These are phyloP conservation scores for Melanomma pulvis-pyrius DNA, from an alignment of 495 filamentous ascomycete species.

Conservation along the genomic window DNA sequence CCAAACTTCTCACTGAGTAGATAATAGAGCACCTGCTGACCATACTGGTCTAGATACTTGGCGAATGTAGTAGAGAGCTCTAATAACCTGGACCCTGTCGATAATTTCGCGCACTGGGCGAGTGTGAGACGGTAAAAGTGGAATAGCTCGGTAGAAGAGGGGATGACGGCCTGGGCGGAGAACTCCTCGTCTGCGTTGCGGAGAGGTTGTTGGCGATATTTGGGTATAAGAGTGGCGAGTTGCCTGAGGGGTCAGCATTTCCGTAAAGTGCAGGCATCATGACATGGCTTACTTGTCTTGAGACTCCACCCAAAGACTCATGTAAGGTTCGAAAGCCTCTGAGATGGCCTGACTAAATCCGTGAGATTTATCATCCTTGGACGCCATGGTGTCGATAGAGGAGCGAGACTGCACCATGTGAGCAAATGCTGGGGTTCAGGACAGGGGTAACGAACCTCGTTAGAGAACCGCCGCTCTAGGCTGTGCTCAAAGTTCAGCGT, in stretches of 20 bases:
- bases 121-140: conserved; percentile 91
- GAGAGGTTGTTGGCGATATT: conserved; percentile 82
- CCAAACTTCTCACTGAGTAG: conserved; percentile 66
- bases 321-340: conserved; percentile 94
- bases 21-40: conserved; percentile 84
- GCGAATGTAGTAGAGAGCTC: conserved; percentile 84
- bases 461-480: conserved; percentile 80
- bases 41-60: conserved; percentile 94
- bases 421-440: conserved; percentile 5
- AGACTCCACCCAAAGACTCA: conserved; percentile 95
- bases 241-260: conserved; percentile 50
- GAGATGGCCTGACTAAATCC: conserved; percentile 92
- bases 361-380: conserved; percentile 72
- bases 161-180: conserved; percentile 81
- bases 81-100: conserved; percentile 80
- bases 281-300: conserved; percentile 69
- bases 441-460: conserved; percentile 50
- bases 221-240: conserved; percentile 80
- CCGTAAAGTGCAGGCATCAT: background rate
- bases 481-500: conserved; percentile 96
- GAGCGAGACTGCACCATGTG: conserved; percentile 58
- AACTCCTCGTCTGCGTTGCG: conserved; percentile 88
- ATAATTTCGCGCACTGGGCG: conserved; percentile 94
- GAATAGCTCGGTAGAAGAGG: conserved; percentile 95
- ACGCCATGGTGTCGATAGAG: conserved; percentile 91